Base-by-base conservation (phyloP, 2,329 filamentous ascomycete species). In the Colletotrichum magnum region DNA sequence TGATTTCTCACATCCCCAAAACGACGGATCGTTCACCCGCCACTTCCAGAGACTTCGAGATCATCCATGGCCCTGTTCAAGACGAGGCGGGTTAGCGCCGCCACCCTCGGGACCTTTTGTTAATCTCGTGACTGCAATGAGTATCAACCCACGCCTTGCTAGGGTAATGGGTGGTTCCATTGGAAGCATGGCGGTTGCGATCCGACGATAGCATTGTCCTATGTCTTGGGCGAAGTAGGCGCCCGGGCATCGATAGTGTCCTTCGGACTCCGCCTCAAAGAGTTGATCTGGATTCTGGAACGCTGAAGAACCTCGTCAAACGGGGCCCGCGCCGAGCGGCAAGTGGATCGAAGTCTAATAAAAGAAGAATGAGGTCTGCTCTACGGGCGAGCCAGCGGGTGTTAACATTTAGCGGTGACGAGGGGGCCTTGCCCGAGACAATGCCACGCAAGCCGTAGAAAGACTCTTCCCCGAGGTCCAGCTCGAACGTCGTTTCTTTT, bases 221-320 rank as follows among this genome's bases (percentile, higher is more conserved):
- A 16, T 18, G 32, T 26, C 43, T 53, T 5, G 53, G 32, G 10
- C 16, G n/a, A 43, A 39, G 24, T 53, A 50, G 24, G 63, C 26
- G 28, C 39, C 21, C 18, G 6, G 10, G 43, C 18, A 63, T 43
- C 32, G 28, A 56, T 51, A 45, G 10, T 51, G 24, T 51, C n/a
- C 28, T 50, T 43, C 21, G 28, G 24, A 56, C 3, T 32, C 58
- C 43, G 21, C 58, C 28, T 10, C n/a, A 7, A 21, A 28, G 41
- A 63, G 43, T 36, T 45, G 21, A 56, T 63, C 36, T 18, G 51
- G 51, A 67, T 43, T 63, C 36, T 26, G 51, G 51, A 67, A 51
- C 24, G n/a, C 24, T 45, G 15, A 41, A 36, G 16, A 67, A 57
- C 16, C 43, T 51, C 50, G n/a, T 43, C 12, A 15, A 57, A 13